Evolutionary conservation across 371 early-diverging fungal species (phyloP), one percentile per base, ranked within the genome.

Genomic region (Mortierella sp.): DNA sequence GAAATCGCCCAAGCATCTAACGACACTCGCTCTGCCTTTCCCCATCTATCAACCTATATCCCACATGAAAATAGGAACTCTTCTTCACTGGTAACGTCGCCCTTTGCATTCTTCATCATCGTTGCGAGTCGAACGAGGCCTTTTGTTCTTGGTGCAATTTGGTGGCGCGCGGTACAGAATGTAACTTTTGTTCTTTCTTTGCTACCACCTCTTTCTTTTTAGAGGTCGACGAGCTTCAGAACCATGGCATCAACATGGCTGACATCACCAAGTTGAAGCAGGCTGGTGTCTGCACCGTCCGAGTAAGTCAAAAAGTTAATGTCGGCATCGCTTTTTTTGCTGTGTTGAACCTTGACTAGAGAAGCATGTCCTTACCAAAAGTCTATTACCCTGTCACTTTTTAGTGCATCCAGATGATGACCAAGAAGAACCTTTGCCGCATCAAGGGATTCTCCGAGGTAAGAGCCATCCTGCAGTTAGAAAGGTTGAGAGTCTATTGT

Each of bases 251-350:
- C 68, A 91, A 90, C 55, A 91, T 87, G 8, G 91, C 92, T 0
- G 97, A 97, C 79, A 96, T 97, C 68, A 85, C 88, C 41, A 96
- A 96, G 80, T 87, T 97, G 24, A 97, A 96, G 85, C 71, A 82
- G 13, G 91, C 94, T 14, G 98, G 97, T 39, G 81, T 95, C 47
- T 94, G 95, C 64, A 96, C 97, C 6, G 88, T 97, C 52, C 77
- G 86, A 69, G 94, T 90, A 86, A 58, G 41, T 52, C 10, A 14
- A 26, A 19, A 11, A 22, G 31, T 19, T 8, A 37, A 11, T 3
- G 3, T 11, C 37, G 1, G 26, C 8, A 3, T 40, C 34, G 22
- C 24, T 26, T 41, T 2, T 19, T 43, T 24, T 10, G 31, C 66
- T 41, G 63, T 24, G 6, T n/a, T n/a, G 34, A 24, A 6, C 29